Evolutionary conservation across 2,329 filamentous ascomycete genomes (phyloP).

Genomic region (Trichoderma sp.): DNA sequence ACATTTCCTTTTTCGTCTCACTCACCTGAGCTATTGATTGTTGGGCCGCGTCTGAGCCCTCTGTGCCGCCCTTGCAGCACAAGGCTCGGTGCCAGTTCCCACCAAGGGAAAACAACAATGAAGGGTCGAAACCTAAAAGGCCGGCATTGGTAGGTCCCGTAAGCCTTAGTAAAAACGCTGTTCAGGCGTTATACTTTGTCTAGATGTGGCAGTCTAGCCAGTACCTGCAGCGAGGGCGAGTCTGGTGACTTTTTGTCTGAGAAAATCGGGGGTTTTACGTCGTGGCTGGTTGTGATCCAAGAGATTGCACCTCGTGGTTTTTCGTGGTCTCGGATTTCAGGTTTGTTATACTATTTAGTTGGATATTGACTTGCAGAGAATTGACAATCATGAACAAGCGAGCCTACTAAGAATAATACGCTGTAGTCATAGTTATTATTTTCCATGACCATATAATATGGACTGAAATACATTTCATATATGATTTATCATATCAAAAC

Average conservation of each 20-base stretch:
- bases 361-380: background rate
- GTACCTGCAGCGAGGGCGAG: background rate
- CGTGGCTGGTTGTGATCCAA: background rate
- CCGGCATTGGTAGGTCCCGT: background rate
- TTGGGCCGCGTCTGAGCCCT: background rate
- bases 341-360: background rate
- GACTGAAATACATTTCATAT: background rate
- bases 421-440: background rate
- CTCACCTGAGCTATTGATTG: slow-evolving; percentile 19
- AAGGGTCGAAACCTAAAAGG: background rate
- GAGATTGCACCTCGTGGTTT: background rate
- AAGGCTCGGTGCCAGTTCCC: background rate
- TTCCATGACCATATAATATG: background rate
- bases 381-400: background rate
- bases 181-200: background rate
- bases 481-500: background rate
- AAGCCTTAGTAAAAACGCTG: background rate
- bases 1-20: background rate
- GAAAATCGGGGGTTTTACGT: background rate
- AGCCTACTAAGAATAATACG: background rate
- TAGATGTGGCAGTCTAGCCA: background rate
- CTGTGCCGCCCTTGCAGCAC: slow-evolving; percentile 6
- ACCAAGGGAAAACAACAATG: background rate
- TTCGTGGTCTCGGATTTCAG: background rate
- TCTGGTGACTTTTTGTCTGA: background rate